Base-by-base conservation (phyloP, 495 filamentous ascomycete genomes). In the Tuber microsphaerosporum region DNA sequence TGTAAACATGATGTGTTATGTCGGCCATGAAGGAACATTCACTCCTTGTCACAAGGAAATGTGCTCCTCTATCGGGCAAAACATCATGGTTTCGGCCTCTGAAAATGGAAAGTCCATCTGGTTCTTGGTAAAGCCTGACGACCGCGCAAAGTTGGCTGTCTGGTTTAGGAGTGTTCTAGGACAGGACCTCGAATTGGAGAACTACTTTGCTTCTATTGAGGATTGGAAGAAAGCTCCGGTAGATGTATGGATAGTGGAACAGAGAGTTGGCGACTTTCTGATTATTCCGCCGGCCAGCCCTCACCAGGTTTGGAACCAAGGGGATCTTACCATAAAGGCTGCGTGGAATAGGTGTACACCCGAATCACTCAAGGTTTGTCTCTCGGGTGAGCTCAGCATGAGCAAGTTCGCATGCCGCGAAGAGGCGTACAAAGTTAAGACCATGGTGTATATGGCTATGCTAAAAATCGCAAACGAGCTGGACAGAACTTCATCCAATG, bases 341-440 rank as follows among this genome's bases (percentile, higher is more conserved):
- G 95, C 95, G 9, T 99, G 95, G 95, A 99, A 99, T 84, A 87
- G 95, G n/a, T 97, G 92, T 0, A 98, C 94, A 0, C 92, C 92
- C 7, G 92, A 97, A 76, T 97, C 95, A 0, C 86, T 99, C 0
- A 90, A 93, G 71, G 85, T 95, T 84, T 94, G 94, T 0, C 84
- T 99, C 39, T 87, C 89, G 71, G 94, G 97, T 84, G 93, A 94
- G 0, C 86, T 99, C 5, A 93, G 93, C 1, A 91, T 93, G 75
- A 92, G 94, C 7, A 88, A 93, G 37, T 88, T 97, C 80, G 94
- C 98, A 43, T 97, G 95, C 82, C 93, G 95, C n/a, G 95, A 99
- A 77, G 95, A 99, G 80, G 93, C 97, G 82, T 99, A 99, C 86
- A 99, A 98, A 83, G 97, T 94, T 85, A 97, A 97, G 81, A 92